Conservation (phyloP, 257 asterid genomes). For the Jacaranda copaia region DNA sequence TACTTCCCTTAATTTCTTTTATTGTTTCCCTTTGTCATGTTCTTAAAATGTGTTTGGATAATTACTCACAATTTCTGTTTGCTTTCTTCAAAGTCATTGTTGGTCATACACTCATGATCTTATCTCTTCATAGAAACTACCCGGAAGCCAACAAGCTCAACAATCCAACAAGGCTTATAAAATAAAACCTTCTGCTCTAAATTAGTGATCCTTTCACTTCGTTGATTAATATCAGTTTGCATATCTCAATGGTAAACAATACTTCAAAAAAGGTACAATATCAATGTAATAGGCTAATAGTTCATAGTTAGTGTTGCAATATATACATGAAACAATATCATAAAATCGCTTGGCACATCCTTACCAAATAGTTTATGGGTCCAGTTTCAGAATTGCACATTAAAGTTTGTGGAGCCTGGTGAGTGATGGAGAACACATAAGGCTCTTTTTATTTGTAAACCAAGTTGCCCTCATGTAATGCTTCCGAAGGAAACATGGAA, state of each 20-base stretch:
- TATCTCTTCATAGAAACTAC: conserved; percentile 5
- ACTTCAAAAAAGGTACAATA: neutral
- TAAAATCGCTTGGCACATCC: neutral
- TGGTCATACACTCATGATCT: conserved; percentile 12
- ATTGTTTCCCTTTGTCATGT: neutral
- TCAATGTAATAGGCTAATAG: neutral
- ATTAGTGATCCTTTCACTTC: neutral
- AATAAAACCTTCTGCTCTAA: no score
- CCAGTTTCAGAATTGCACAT: neutral
- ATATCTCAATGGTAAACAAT: neutral
- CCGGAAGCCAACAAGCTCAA: no score
- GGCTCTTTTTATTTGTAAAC: neutral
- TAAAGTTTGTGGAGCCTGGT: conserved; percentile 11
- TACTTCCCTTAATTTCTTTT: neutral
- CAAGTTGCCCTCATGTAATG: neutral
- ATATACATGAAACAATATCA: neutral
- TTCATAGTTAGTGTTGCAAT: neutral
- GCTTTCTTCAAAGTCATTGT: neutral
- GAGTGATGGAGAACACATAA: neutral
- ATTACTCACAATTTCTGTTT: neutral
- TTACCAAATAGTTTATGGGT: neutral
- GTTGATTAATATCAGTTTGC: neutral
- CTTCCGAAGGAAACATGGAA: neutral
- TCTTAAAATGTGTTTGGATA: neutral
- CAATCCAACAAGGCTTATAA: neutral